Evolutionary conservation across 345 rosid species (phyloP).

Genomic region (Orychophragmus violaceus): DNA sequence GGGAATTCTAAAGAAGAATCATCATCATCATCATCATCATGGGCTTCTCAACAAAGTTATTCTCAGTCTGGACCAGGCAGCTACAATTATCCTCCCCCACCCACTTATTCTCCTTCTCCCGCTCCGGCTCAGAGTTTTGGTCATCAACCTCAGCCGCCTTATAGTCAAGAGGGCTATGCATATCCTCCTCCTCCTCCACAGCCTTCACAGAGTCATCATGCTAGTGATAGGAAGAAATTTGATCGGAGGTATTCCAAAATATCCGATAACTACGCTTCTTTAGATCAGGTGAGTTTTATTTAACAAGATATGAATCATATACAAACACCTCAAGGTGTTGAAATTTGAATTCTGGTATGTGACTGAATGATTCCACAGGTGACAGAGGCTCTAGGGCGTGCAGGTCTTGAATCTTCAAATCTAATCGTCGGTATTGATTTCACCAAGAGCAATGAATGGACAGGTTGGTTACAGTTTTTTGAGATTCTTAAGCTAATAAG

Average conservation of each 20-base stretch:
- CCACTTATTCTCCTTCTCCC: slow-evolving; percentile 5
- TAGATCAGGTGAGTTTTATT: slow-evolving; percentile 54
- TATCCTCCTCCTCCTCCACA: slow-evolving; percentile 29
- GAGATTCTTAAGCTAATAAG: background rate
- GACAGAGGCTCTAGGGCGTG: slow-evolving; percentile 66
- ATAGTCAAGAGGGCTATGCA: slow-evolving; percentile 24
- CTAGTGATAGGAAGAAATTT: slow-evolving; percentile 40
- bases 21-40: slow-evolving; percentile 43
- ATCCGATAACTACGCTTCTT: slow-evolving; percentile 69
- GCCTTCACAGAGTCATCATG: slow-evolving; percentile 12
- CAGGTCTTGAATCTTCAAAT: slow-evolving; percentile 98
- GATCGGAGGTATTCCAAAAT: slow-evolving; percentile 76
- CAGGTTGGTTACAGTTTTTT: slow-evolving; percentile 41
- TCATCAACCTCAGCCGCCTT: slow-evolving; percentile 17
- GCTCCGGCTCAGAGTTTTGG: background rate
- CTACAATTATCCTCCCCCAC: slow-evolving; percentile 35
- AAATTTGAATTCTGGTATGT: background rate
- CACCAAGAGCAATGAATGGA: slow-evolving; percentile 98
- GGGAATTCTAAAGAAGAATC: slow-evolving; percentile 54
- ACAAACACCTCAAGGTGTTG: too few relatives aligned
- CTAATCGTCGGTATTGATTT: slow-evolving; percentile 94
- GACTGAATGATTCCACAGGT: slow-evolving; percentile 40
- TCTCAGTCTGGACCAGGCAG: slow-evolving; percentile 45
- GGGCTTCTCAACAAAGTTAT: slow-evolving; percentile 39
- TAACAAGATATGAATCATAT: background rate